Evolutionary conservation across 176 grass and related monocot genomes (phyloP).

Genomic region (Musa troglodytarum): DNA sequence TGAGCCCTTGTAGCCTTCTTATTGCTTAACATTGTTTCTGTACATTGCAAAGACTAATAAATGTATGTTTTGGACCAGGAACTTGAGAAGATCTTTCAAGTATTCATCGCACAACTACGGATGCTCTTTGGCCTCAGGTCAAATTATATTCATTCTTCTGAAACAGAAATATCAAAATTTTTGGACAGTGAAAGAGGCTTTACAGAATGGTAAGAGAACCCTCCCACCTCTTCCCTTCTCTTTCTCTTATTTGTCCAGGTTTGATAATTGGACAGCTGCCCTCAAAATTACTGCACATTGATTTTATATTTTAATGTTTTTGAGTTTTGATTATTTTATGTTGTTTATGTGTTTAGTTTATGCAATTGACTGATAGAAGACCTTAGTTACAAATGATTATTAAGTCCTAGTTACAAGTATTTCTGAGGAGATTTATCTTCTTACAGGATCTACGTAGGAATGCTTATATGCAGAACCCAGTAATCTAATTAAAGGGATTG

Average conservation of each 20-base stretch:
- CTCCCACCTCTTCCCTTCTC: neutral
- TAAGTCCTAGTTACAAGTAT: too few species aligned
- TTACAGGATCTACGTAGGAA: too few species aligned
- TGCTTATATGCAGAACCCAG: too few species aligned
- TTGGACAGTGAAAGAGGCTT: slow-evolving; percentile 80
- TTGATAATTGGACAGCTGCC: neutral
- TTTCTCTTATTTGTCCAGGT: neutral
- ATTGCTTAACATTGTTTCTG: slow-evolving; percentile 1
- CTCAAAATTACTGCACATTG: too few species aligned
- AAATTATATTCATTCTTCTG: slow-evolving; percentile 39
- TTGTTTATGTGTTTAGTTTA: too few species aligned
- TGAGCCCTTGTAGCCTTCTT: neutral
- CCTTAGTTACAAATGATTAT: too few species aligned
- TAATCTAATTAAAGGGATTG: too few species aligned
- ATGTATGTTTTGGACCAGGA: slow-evolving; percentile 54
- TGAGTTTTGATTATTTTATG: too few species aligned
- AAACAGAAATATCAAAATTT: slow-evolving; percentile 40
- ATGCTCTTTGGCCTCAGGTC: slow-evolving; percentile 82
- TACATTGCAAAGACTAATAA: slow-evolving; percentile 26
- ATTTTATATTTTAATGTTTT: too few species aligned
- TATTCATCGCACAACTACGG: slow-evolving; percentile 84
- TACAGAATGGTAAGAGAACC: slow-evolving; percentile 65
- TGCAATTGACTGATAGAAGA: too few species aligned
- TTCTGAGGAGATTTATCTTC: too few species aligned
- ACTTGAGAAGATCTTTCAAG: slow-evolving; percentile 68